phyloP scores from a whole-genome alignment of 441 rosid species.

The Flueggea neowawraea region DNA sequence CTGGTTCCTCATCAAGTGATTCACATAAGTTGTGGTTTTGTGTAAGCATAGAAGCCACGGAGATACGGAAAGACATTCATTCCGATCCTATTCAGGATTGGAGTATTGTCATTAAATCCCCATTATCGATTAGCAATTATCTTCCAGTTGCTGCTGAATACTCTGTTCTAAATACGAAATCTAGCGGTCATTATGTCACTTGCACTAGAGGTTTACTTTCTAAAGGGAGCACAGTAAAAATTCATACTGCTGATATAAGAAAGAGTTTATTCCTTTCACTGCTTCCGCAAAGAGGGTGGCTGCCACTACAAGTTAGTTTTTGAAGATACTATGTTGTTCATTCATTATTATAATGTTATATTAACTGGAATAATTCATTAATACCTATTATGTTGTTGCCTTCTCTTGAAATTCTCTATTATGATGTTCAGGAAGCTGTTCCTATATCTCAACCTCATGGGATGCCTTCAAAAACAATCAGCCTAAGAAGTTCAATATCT shows the following conservation, averaged over 20 bases:
- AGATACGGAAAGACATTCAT: conserved; percentile 79
- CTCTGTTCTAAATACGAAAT: conserved; percentile 74
- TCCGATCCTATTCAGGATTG: conserved; percentile 93
- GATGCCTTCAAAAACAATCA: conserved; percentile 76
- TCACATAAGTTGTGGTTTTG: conserved; percentile 76
- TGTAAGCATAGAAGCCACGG: conserved; percentile 69
- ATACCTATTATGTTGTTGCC: conserved; percentile 4
- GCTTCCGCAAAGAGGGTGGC: conserved; percentile 93
- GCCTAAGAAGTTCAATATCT: conserved; percentile 81
- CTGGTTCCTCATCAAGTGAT: conserved; percentile 61
- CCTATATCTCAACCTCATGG: conserved; percentile 81
- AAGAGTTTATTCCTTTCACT: conserved; percentile 74
- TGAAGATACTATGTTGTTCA: conserved; percentile 15
- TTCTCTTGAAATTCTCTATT: conserved; percentile 9
- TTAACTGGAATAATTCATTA: conserved; percentile 1
- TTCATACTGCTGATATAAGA: conserved; percentile 74
- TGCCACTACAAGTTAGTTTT: conserved; percentile 67
- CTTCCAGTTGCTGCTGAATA: conserved; percentile 93
- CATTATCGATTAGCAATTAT: conserved; percentile 70
- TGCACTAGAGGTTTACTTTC: conserved; percentile 64
- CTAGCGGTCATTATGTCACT: conserved; percentile 58
- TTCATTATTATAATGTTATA: background rate
- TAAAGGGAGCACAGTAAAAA: conserved; percentile 75
- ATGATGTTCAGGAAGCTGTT: conserved; percentile 71
- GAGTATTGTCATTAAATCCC: conserved; percentile 84